These are phyloP conservation scores for Lavandula angustifolia DNA, from an alignment of 257 asterid genomes.

Conservation along the genomic window DNA sequence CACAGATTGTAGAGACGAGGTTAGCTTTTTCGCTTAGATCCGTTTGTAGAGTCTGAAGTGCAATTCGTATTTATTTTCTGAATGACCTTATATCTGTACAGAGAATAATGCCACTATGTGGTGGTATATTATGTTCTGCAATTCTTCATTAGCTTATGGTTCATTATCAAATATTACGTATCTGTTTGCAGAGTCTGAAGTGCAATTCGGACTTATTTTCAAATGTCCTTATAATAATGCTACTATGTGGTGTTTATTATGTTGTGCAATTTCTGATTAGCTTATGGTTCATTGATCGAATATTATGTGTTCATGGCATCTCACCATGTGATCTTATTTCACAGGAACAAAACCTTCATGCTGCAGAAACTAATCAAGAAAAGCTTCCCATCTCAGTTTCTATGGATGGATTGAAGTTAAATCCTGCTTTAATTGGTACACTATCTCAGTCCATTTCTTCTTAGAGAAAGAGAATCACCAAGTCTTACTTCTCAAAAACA, in stretches of 20 bases:
- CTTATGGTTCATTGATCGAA: background rate
- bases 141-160: background rate
- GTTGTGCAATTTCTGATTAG: background rate
- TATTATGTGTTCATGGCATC: background rate
- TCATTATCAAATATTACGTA: background rate
- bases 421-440: conserved; percentile 33
- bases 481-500: background rate
- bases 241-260: background rate
- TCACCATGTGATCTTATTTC: conserved; percentile 12
- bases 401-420: conserved; percentile 31
- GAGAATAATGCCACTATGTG: conserved; percentile 4
- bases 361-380: conserved; percentile 36
- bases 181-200: background rate
- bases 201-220: background rate
- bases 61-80: background rate
- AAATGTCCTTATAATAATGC: background rate
- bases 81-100: background rate
- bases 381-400: conserved; percentile 32
- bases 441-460: background rate
- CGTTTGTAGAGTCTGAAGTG: background rate
- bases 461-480: conserved; percentile 1
- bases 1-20: conserved; percentile 38
- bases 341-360: conserved; percentile 47
- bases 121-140: background rate
- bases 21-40: conserved; percentile 24